These are phyloP conservation scores for Xerocomus tenax DNA, from an alignment of 1,284 basidiomycete species.

Conservation along the genomic window DNA sequence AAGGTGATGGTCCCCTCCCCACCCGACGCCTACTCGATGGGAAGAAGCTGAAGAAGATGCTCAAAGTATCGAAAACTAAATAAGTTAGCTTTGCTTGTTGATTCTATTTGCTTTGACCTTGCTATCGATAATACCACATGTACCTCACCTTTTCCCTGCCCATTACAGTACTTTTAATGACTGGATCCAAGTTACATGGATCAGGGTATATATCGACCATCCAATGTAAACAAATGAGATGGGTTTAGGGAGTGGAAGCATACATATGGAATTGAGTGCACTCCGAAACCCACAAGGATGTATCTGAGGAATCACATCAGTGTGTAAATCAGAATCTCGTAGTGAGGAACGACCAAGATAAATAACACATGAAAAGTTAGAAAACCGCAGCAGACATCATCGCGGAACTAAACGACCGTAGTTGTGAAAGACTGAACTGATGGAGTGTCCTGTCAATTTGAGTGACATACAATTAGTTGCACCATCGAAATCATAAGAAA, in stretches of 20 bases:
- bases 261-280: slow-evolving; percentile 8
- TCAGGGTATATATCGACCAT: slow-evolving; percentile 16
- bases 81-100: background rate
- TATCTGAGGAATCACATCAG: slow-evolving; percentile 1
- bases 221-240: slow-evolving; percentile 12
- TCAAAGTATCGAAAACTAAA: background rate
- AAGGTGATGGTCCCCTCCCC: slow-evolving; percentile 18
- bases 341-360: slow-evolving; percentile 13
- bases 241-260: slow-evolving; percentile 6
- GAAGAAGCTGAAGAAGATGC: slow-evolving; percentile 13
- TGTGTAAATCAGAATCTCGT: slow-evolving; percentile 9
- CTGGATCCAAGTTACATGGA: slow-evolving; percentile 7
- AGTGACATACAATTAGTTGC: background rate
- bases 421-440: slow-evolving; percentile 21
- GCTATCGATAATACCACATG: slow-evolving; percentile 9
- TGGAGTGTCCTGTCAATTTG: slow-evolving; percentile 10
- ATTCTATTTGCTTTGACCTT: slow-evolving; percentile 3
- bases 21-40: slow-evolving; percentile 17
- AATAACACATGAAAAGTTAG: slow-evolving; percentile 14
- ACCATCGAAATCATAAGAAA: background rate
- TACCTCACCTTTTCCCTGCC: background rate
- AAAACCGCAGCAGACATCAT: slow-evolving; percentile 21
- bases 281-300: slow-evolving; percentile 8
- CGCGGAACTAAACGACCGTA: slow-evolving; percentile 31
- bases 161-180: background rate